Evolutionary conservation across 1,284 basidiomycete genomes (phyloP).

Genomic region (Golubevia pallescens): DNA sequence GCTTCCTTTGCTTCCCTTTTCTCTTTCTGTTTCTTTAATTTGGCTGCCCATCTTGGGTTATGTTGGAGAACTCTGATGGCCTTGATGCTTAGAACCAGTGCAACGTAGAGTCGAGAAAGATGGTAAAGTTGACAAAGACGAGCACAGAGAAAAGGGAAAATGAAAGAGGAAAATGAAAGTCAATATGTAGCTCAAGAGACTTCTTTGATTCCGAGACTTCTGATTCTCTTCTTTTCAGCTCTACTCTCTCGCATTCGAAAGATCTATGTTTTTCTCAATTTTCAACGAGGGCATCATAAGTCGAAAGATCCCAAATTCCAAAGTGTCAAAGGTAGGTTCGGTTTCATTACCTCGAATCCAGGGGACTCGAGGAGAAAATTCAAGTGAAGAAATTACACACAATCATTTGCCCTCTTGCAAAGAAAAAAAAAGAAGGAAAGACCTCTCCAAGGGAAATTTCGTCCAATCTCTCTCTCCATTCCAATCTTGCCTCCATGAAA

Average conservation of each 20-base stretch:
- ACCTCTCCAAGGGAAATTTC: too few species aligned
- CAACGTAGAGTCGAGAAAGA: slow-evolving; percentile 1
- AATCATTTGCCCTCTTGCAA: slow-evolving; percentile 49
- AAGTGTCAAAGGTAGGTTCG: slow-evolving; percentile 54
- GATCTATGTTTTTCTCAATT: background rate
- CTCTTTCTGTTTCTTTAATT: slow-evolving; percentile 48
- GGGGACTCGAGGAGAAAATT: slow-evolving; percentile 21
- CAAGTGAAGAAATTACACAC: slow-evolving; percentile 64
- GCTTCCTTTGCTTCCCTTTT: slow-evolving; percentile 12
- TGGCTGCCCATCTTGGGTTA: slow-evolving; percentile 60
- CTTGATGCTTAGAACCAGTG: slow-evolving; percentile 31
- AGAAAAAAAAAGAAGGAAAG: too few species aligned
- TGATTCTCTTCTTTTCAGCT: too few species aligned
- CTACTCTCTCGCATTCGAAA: too few species aligned
- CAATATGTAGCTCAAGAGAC: background rate
- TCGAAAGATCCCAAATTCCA: slow-evolving; percentile 43
- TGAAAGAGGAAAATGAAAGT: slow-evolving; percentile 10
- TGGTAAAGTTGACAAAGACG: background rate
- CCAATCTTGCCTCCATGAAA: background rate
- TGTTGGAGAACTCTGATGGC: slow-evolving; percentile 51
- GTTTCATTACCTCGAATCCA: slow-evolving; percentile 35
- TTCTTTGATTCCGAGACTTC: too few species aligned
- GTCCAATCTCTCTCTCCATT: too few species aligned
- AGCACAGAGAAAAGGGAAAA: background rate
- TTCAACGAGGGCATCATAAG: slow-evolving; percentile 48